phyloP scores from a whole-genome alignment of 176 grass and related monocot genomes.

The Phoenix dactylifera region DNA sequence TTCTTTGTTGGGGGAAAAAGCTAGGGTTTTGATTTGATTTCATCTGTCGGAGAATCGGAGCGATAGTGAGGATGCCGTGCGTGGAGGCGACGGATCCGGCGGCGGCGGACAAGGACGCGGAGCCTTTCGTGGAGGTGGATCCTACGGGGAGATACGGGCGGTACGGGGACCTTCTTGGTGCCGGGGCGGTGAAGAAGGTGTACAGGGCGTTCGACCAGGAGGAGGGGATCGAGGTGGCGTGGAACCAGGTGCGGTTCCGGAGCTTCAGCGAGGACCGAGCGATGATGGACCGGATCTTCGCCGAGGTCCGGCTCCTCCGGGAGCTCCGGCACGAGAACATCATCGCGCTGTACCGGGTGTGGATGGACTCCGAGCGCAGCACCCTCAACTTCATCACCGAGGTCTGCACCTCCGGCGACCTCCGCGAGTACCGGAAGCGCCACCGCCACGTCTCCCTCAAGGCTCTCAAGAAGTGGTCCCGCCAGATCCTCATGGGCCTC shows the following conservation, averaged over 20 bases:
- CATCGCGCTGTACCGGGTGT: conserved; percentile 71
- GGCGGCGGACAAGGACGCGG: conserved; percentile 26
- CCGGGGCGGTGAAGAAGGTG: conserved; percentile 87
- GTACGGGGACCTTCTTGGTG: conserved; percentile 64
- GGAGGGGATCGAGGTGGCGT: conserved; percentile 95
- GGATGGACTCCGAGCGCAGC: conserved; percentile 47
- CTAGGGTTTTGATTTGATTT: not conserved
- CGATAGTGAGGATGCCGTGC: conserved; percentile 14
- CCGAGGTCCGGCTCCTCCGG: conserved; percentile 74
- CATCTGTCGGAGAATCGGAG: no score
- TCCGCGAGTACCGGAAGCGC: conserved; percentile 64
- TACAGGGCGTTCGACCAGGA: conserved; percentile 95
- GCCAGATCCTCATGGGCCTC: conserved; percentile 71
- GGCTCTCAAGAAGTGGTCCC: conserved; percentile 87
- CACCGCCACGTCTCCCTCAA: conserved; percentile 89
- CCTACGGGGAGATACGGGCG: conserved; percentile 79
- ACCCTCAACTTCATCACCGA: conserved; percentile 99
- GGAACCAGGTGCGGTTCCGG: conserved; percentile 76
- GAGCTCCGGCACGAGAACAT: conserved; percentile 77
- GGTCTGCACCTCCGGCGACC: conserved; percentile 78
- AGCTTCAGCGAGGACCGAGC: conserved; percentile 37
- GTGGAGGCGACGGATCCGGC: conserved; percentile 8
- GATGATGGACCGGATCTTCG: conserved; percentile 62
- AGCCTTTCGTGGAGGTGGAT: conserved; percentile 88
- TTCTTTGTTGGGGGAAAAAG: not conserved